Conservation (phyloP, 768 basidiomycete species). For the Trametes meyenii region DNA sequence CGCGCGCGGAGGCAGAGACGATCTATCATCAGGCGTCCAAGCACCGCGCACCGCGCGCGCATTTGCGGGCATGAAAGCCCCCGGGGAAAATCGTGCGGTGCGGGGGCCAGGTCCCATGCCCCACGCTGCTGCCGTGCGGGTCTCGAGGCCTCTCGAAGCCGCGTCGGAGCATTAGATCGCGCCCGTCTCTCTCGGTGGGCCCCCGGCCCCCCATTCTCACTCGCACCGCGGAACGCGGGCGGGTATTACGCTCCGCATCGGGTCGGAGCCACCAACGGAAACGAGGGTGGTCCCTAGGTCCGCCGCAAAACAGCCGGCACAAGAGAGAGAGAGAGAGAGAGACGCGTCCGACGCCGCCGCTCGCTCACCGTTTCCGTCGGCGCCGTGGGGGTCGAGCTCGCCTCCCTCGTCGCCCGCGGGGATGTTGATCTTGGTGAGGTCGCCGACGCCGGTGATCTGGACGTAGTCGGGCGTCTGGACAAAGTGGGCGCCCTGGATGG, state of each 20-base stretch:
- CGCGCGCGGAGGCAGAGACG: not conserved
- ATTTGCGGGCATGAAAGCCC: not conserved
- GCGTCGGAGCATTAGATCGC: not conserved
- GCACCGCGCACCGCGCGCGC: not conserved
- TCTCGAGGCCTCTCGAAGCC: not conserved
- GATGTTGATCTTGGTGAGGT: conserved; percentile 68
- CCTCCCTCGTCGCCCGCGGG: conserved; percentile 61
- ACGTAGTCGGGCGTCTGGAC: conserved; percentile 76
- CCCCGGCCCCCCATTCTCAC: not conserved
- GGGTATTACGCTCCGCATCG: not conserved
- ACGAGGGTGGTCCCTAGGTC: too few species aligned
- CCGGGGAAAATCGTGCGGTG: not conserved
- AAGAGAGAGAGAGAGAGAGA: too few species aligned
- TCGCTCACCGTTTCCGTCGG: conserved; percentile 52
- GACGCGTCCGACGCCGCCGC: too few species aligned
- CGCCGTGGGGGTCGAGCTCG: conserved; percentile 73
- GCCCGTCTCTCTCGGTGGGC: not conserved
- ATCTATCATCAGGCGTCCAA: not conserved
- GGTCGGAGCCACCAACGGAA: too few species aligned
- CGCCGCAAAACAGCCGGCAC: too few species aligned
- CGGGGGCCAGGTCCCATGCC: too few species aligned
- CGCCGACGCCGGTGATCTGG: conserved; percentile 68
- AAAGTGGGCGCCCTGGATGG: conserved; percentile 70
- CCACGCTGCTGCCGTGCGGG: not conserved
- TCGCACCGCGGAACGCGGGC: too few species aligned